A percentile compares a stretch with the other conserved stretches of the same genome.
Evolutionary conservation across 2,329 filamentous ascomycete species (phyloP).

Genomic region (Microdochium paspali): DNA sequence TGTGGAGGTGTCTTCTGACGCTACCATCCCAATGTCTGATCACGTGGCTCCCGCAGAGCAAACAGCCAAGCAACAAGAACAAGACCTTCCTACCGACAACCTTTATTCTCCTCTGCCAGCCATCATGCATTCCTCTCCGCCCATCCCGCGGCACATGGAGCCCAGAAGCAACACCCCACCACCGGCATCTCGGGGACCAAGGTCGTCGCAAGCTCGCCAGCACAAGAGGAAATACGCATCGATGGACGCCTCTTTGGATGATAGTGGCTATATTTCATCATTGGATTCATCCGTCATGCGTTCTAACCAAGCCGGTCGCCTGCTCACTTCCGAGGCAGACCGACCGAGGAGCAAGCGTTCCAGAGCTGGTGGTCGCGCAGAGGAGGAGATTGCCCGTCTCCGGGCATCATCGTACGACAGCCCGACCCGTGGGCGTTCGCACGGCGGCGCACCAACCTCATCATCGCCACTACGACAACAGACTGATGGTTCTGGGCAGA

Average conservation of each 20-base stretch:
- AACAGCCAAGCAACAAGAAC: constrained; percentile 31
- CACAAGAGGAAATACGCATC: constrained; percentile 70
- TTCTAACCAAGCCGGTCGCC: constrained; percentile 51
- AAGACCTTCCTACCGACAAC: constrained; percentile 32
- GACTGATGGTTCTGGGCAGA: constrained; percentile 40
- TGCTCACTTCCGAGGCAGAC: constrained; percentile 71
- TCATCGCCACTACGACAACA: constrained; percentile 59
- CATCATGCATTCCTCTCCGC: constrained; percentile 84
- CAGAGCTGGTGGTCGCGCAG: constrained; percentile 57
- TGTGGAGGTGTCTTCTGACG: constrained; percentile 64
- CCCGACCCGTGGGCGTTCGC: constrained; percentile 60
- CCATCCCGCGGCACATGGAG: constrained; percentile 52
- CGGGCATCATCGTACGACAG: constrained; percentile 90
- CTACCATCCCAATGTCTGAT: constrained; percentile 66
- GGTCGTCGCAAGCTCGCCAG: constrained; percentile 55
- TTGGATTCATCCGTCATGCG: constrained; percentile 83
- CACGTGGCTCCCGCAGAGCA: constrained; percentile 44
- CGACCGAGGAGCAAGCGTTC: constrained; percentile 68
- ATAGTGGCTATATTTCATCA: constrained; percentile 96
- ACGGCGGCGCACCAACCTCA: constrained; percentile 42
- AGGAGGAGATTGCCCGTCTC: constrained; percentile 90
- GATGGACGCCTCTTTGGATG: constrained; percentile 51
- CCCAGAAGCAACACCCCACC: constrained; percentile 67
- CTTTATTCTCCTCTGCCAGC: constrained; percentile 62
- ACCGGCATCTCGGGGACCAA: constrained; percentile 48